A percentile compares a stretch with the other conserved stretches of the same genome.
Evolutionary conservation across 2,329 filamentous ascomycete species (phyloP).

Genomic region (Botryosphaeria agaves): DNA sequence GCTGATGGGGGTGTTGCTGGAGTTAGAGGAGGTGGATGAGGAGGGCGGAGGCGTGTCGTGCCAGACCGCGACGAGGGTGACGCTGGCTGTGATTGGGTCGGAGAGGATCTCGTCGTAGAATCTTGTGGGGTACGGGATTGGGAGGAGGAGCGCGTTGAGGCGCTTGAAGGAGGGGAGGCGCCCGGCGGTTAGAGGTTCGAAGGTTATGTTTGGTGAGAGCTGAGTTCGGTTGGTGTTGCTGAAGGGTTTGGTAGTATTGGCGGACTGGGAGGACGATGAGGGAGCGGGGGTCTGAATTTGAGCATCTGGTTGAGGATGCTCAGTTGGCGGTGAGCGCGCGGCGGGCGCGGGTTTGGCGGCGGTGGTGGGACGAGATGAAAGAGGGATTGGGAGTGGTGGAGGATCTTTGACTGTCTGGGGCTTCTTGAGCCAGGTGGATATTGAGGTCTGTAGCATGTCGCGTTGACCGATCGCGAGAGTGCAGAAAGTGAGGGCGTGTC

Average conservation of each 20-base stretch:
- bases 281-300: background rate
- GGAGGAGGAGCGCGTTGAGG: conserved; percentile 39
- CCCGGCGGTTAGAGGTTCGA: conserved; percentile 33
- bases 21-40: conserved; percentile 2
- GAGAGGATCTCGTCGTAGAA: conserved; percentile 44
- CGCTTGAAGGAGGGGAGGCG: conserved; percentile 39
- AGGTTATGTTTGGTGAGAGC: conserved; percentile 31
- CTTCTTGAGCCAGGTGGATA: conserved; percentile 30
- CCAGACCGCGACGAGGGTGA: conserved; percentile 44
- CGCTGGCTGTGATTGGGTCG: conserved; percentile 31
- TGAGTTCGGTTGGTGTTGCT: conserved; percentile 4
- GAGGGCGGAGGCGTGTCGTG: conserved; percentile 24
- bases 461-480: background rate
- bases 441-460: conserved; percentile 26
- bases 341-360: background rate
- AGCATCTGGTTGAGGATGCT: conserved; percentile 1
- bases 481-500: background rate
- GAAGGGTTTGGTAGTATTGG: background rate
- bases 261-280: background rate
- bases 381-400: conserved; percentile 1
- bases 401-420: conserved; percentile 15
- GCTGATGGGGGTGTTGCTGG: conserved; percentile 1
- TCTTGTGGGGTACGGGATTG: conserved; percentile 40
- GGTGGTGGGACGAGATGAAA: background rate
- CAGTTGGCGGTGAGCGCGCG: conserved; percentile 2